Evolutionary conservation across 108 stramenopile species (phyloP).

Genomic region (Cyclotella cryptica): DNA sequence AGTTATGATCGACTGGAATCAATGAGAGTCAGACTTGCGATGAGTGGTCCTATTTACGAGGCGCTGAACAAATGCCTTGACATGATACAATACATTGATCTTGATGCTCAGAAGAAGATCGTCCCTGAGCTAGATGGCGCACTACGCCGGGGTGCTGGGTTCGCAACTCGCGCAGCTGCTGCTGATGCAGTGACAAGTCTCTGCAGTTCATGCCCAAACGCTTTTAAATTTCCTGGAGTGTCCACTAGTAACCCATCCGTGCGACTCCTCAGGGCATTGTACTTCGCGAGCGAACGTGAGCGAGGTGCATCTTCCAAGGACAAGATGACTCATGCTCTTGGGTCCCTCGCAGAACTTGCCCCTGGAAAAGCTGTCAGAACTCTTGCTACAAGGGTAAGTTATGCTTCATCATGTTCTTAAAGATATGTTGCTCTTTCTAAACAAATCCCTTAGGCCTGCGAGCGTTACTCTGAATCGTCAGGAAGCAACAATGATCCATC

Average conservation of each 20-base stretch:
- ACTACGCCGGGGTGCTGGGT: constrained; percentile 61
- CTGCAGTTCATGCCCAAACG: constrained; percentile 68
- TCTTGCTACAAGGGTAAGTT: constrained; percentile 30
- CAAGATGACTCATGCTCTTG: constrained; percentile 74
- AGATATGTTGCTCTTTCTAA: background rate
- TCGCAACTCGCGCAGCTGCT: constrained; percentile 82
- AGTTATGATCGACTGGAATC: constrained; percentile 77
- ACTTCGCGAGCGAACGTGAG: constrained; percentile 79
- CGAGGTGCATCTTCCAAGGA: constrained; percentile 74
- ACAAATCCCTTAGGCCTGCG: constrained; percentile 47
- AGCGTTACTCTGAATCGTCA: constrained; percentile 67
- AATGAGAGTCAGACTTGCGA: constrained; percentile 69
- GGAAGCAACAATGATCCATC: constrained; percentile 66
- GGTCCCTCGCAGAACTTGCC: constrained; percentile 67
- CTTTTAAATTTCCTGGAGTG: constrained; percentile 67
- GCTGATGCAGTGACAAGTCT: constrained; percentile 79
- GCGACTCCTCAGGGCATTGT: constrained; percentile 82
- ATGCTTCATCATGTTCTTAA: background rate
- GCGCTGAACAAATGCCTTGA: constrained; percentile 83
- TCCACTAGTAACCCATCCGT: constrained; percentile 73
- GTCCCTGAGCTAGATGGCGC: constrained; percentile 60
- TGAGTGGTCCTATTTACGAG: constrained; percentile 75
- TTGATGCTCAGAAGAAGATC: constrained; percentile 65
- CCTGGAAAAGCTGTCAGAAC: constrained; percentile 72
- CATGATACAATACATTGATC: constrained; percentile 56